Base-by-base conservation (phyloP, 441 rosid species). In the Eutrema salsugineum region DNA sequence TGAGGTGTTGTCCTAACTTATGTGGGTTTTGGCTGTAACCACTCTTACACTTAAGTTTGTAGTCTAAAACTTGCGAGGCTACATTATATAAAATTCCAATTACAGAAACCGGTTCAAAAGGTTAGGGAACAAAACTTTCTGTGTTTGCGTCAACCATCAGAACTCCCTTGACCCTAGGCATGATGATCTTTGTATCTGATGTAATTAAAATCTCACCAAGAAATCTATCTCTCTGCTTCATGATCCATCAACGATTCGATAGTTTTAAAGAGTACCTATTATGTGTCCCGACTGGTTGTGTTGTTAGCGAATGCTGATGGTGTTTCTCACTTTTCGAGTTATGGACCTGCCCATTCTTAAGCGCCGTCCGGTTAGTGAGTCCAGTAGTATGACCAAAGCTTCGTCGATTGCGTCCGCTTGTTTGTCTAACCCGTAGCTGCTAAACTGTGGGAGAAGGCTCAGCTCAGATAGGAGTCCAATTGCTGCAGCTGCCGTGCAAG, bases 401-500 rank as follows among this genome's bases (percentile, higher is more conserved):
- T 91, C 86, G 60, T 91, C 97, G 12, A 91, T 44, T 16, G 89
- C 87, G 73, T 84, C 90, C 8, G 83, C 90, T 70, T 82, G 90
- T 70, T 86, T 78, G 58, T 85, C 88, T 80, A 88, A 66, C 49
- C 78, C 83, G 35, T 47, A 73, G 36, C 81, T 80, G 65, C 83
- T 82, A 66, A 85, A 85, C 70, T 77, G 55, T 39, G 90, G 89
- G 51, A 88, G 84, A 51, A 73, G 72, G 33, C 87, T 91, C 71
- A 94, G 78, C 85, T 91, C 94, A 2, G 83, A 80, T 39, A 94
- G 84, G 49, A 91, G 88, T 74, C 86, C 86, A 54, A 83, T 82
- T 49, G 97, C 97, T 58, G 99, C 97, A 20, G 91, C 95, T 3
- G 97, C 95, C 1, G 97, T 91, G 63, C 99, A 94, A 28, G 99